Conservation (phyloP, 176 grass and related monocot species). For the Saccharum officinarum region DNA sequence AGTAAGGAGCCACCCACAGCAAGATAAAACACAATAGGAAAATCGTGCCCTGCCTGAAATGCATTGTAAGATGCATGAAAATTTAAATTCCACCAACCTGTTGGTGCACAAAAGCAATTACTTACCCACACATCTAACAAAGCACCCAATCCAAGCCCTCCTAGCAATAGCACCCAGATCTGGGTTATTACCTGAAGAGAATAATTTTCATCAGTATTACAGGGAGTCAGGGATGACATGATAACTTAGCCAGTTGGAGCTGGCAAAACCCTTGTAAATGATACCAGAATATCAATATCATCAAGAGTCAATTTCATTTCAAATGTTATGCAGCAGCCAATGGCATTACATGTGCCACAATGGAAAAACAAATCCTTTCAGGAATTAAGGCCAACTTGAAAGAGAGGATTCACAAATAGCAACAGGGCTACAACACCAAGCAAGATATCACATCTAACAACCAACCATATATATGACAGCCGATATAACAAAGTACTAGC, state of each 20-base stretch:
- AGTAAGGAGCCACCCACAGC: constrained; percentile 93
- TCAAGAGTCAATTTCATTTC: background rate
- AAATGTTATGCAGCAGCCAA: background rate
- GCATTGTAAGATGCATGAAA: constrained; percentile 30
- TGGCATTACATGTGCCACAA: background rate
- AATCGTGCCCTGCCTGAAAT: constrained; percentile 89
- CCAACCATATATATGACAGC: background rate
- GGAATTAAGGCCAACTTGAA: background rate
- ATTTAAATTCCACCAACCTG: background rate
- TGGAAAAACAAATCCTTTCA: background rate
- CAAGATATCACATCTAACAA: background rate
- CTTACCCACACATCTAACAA: constrained; percentile 95
- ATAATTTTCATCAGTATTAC: constrained; percentile 21
- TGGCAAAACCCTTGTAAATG: constrained; percentile 16
- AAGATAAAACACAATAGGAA: constrained; percentile 91
- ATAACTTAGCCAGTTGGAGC: background rate
- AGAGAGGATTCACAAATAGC: background rate
- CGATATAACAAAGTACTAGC: background rate
- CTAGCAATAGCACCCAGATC: constrained; percentile 86
- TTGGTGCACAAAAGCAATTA: constrained; percentile 2
- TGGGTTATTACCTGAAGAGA: constrained; percentile 89
- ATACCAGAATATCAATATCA: background rate
- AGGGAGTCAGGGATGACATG: constrained; percentile 2
- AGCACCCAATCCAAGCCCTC: constrained; percentile 85
- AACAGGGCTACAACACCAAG: background rate